A percentile compares a stretch with the other conserved stretches of the same genome.
Evolutionary conservation across 345 rosid genomes (phyloP).

Genomic region (Arabis alpina): DNA sequence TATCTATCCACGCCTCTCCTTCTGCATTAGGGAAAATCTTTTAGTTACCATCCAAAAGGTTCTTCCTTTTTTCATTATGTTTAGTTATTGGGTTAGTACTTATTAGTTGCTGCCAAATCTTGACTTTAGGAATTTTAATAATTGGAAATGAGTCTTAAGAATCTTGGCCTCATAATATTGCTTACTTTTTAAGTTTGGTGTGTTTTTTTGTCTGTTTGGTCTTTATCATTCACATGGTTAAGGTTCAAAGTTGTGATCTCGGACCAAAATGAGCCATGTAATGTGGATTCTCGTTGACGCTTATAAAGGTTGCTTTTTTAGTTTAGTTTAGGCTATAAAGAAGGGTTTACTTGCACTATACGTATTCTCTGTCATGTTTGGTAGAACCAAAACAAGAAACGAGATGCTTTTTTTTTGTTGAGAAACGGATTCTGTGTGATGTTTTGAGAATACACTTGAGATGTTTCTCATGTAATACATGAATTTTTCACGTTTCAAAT

Average conservation of each 20-base stretch:
- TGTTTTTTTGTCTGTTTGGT: slow-evolving; percentile 20
- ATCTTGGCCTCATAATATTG: slow-evolving; percentile 24
- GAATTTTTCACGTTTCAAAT: slow-evolving; percentile 4
- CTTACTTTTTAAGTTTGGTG: slow-evolving; percentile 37
- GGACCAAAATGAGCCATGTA: slow-evolving; percentile 35
- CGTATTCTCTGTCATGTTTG: slow-evolving; percentile 39
- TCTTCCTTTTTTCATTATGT: slow-evolving; percentile 17
- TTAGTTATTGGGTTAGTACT: slow-evolving; percentile 15
- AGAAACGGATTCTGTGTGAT: slow-evolving; percentile 44
- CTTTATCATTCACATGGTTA: slow-evolving; percentile 35
- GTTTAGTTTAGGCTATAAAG: slow-evolving; percentile 25
- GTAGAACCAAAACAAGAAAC: slow-evolving; percentile 8
- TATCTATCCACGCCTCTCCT: slow-evolving; percentile 31
- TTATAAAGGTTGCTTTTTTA: slow-evolving; percentile 27
- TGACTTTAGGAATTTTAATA: slow-evolving; percentile 20
- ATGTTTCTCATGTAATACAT: slow-evolving; percentile 38
- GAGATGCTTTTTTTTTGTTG: slow-evolving; percentile 46
- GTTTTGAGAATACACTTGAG: not conserved
- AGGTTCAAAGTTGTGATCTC: slow-evolving; percentile 32
- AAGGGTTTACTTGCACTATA: slow-evolving; percentile 42
- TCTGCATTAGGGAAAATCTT: not conserved
- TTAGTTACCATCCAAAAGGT: slow-evolving; percentile 17
- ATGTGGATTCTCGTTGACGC: slow-evolving; percentile 45
- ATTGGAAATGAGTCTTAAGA: slow-evolving; percentile 25
- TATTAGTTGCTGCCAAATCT: slow-evolving; percentile 30